Conservation (phyloP, 768 basidiomycete species). For the Macrolepiota fuliginosa region DNA sequence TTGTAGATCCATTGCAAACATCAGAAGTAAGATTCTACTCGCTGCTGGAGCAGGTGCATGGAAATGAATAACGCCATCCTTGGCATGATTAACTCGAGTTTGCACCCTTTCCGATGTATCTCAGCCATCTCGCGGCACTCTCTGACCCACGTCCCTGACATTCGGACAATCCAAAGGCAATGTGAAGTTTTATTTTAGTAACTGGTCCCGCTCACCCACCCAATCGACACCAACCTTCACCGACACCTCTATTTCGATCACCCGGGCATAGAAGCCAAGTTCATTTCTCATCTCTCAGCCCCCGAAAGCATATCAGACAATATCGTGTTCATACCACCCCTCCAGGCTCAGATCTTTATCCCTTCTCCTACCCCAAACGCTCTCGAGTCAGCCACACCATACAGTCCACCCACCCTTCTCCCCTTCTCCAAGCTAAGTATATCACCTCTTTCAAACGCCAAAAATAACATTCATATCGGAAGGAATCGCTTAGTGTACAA, state of each 20-base stretch:
- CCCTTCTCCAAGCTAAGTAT: conserved; percentile 1
- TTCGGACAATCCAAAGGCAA: neutral
- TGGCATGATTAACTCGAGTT: too few relatives aligned
- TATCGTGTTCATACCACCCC: neutral
- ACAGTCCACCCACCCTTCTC: neutral
- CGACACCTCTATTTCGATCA: neutral
- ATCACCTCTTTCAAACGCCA: neutral
- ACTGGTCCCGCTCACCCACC: neutral
- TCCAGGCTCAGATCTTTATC: neutral
- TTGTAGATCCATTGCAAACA: too few relatives aligned
- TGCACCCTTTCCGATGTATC: too few relatives aligned
- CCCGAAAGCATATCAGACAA: neutral
- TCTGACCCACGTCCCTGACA: neutral
- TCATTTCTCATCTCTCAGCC: neutral
- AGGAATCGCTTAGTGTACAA: neutral
- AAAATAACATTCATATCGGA: neutral
- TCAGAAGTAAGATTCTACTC: too few relatives aligned
- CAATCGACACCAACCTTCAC: neutral
- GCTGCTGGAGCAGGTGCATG: too few relatives aligned
- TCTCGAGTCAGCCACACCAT: conserved; percentile 21
- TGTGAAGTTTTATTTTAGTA: neutral
- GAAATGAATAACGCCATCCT: too few relatives aligned
- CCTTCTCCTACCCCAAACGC: conserved; percentile 11
- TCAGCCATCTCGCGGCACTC: too few relatives aligned
- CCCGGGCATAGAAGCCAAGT: too few relatives aligned